Conservation (phyloP, 768 basidiomycete genomes). For the Mycena venus region DNA sequence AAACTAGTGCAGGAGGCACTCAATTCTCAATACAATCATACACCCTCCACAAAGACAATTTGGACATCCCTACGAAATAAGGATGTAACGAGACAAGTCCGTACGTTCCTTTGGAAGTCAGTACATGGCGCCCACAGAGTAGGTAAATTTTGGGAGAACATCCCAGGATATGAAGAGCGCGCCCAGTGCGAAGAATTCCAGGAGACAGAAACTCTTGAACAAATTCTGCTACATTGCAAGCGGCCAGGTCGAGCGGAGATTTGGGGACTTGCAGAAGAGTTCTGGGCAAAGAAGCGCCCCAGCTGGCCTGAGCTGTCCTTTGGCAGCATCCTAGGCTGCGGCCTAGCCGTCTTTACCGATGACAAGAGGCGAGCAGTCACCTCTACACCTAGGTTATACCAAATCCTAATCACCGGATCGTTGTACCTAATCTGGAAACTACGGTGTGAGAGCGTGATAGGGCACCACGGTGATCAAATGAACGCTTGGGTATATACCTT, state of each 20-base stretch:
- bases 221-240: neutral
- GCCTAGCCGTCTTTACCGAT: neutral
- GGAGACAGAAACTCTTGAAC: neutral
- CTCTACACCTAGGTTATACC: neutral
- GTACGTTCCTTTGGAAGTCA: no score
- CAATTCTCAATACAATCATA: no score
- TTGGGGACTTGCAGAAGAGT: neutral
- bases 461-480: neutral
- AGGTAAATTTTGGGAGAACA: no score
- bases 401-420: neutral
- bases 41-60: no score
- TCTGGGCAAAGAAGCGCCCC: neutral
- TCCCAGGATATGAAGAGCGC: no score
- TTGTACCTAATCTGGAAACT: neutral
- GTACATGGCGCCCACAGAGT: no score
- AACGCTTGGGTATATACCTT: neutral
- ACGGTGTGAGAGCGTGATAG: neutral
- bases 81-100: no score
- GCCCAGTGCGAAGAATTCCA: no score
- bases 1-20: no score
- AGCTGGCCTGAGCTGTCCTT: neutral
- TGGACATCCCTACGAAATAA: no score
- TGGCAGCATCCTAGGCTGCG: neutral
- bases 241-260: neutral
- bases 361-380: neutral